Base-by-base conservation (phyloP, 305 asterid genomes). In the Rubia peregrina region DNA sequence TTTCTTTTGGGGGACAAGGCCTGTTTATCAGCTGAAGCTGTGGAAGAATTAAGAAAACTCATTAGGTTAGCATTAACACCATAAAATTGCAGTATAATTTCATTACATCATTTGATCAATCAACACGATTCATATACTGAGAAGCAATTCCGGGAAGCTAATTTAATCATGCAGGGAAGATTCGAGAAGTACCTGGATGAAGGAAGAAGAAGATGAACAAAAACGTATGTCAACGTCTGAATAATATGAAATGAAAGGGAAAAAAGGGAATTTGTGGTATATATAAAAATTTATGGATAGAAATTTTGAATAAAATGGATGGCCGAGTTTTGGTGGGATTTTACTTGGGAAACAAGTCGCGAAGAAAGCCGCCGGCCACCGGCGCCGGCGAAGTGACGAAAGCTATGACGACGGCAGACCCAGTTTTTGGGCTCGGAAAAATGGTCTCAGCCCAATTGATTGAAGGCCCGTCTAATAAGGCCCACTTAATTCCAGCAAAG, bases 321-420 rank as follows among this genome's bases (percentile, higher is more conserved):
- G 68, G 68, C 42, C 43, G 1, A 42, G 9, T 64, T 64, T 64
- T 33, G 67, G 13, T 36, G 21, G 53, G 53, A 22, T 65, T 21
- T 68, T 36, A 53, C 64, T 69, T 69, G 72, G 38, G 72, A 33
- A 69, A 22, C 60, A 68, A 68, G 72, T 22, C 63, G 59, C 71
- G n/a, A 24, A 12, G 6, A 13, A 30, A 38, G 26, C 59, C 71
- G 26, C 61, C 61, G 67, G 67, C 21, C 49, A 48, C 72, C 63
- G 44, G 49, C 59, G 24, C 60, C 51, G 36, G 46, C 57, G 43
- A 22, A 30, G n/a, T 69, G 22, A 36, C 48, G 63, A 53, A 5
- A 17, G 14, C 10, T 53, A 17, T 68, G 63, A 53, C 64, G 64
- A 33, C 71, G 5, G 3, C 26, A 21, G 9, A 59, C 4, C 46